Conservation (phyloP, 1,139 yeast genomes). For the Pichia terricola region DNA sequence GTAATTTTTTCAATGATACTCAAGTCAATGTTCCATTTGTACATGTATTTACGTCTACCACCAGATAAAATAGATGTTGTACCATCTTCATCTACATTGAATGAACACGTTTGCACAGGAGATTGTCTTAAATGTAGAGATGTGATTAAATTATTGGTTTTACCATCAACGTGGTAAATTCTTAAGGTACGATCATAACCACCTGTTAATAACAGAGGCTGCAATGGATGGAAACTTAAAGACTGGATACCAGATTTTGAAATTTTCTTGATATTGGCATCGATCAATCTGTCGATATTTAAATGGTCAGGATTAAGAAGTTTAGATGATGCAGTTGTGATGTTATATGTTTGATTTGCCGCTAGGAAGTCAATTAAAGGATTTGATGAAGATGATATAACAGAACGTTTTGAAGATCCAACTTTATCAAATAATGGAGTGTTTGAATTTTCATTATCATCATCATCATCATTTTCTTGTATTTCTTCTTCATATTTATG, state of each 20-base stretch:
- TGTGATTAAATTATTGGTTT: constrained; percentile 68
- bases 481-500: constrained; percentile 26
- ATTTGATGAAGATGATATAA: constrained; percentile 34
- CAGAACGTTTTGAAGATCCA: constrained; percentile 26
- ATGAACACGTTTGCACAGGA: constrained; percentile 71
- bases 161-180: constrained; percentile 89
- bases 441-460: constrained; percentile 22
- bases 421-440: constrained; percentile 28
- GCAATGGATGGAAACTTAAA: constrained; percentile 73
- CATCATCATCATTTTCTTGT: constrained; percentile 21
- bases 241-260: constrained; percentile 78
- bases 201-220: constrained; percentile 77
- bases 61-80: constrained; percentile 65
- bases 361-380: constrained; percentile 53
- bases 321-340: constrained; percentile 34
- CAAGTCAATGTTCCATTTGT: constrained; percentile 75
- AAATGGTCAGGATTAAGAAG: constrained; percentile 62
- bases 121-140: constrained; percentile 69
- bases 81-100: constrained; percentile 26
- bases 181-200: constrained; percentile 89
- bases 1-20: constrained; percentile 64
- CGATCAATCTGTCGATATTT: constrained; percentile 71
- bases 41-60: constrained; percentile 88
- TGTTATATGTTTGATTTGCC: constrained; percentile 47
- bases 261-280: constrained; percentile 65